A percentile compares a stretch with the other conserved stretches of the same genome.
Conservation (phyloP, 331 rosid genomes). For the Pyracantha coccinea region DNA sequence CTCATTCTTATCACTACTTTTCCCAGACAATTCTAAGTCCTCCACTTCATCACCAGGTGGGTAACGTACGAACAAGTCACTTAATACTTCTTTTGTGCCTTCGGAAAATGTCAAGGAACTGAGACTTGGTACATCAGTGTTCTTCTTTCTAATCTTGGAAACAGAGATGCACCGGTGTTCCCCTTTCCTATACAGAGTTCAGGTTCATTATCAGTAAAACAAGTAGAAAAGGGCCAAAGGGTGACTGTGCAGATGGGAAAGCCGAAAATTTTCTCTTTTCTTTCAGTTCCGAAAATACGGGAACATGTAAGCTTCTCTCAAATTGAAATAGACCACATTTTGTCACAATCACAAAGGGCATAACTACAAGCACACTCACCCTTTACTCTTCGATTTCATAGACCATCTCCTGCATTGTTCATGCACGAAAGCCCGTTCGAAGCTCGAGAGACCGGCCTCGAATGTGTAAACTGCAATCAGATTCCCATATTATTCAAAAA, state of each 20-base stretch:
- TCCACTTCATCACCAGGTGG: slow-evolving; percentile 66
- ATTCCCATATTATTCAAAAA: not conserved
- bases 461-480: slow-evolving; percentile 52
- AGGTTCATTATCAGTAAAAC: slow-evolving; percentile 10
- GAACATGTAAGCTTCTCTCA: not conserved
- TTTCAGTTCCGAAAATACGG: not conserved
- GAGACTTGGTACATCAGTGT: slow-evolving; percentile 4
- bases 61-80: slow-evolving; percentile 41
- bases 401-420: slow-evolving; percentile 38
- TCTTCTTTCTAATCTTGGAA: slow-evolving; percentile 21
- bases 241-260: not conserved
- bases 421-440: slow-evolving; percentile 65
- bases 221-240: not conserved
- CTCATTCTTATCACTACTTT: not conserved
- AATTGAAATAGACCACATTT: slow-evolving; percentile 7
- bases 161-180: slow-evolving; percentile 32
- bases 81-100: slow-evolving; percentile 33
- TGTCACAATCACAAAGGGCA: not conserved
- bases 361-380: slow-evolving; percentile 51
- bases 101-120: slow-evolving; percentile 45
- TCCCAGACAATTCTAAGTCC: slow-evolving; percentile 16
- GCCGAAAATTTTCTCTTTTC: not conserved
- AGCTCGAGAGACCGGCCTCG: slow-evolving; percentile 35
- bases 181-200: slow-evolving; percentile 38
- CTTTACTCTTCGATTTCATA: slow-evolving; percentile 57